Conservation (phyloP, 2,329 filamentous ascomycete genomes). For the Cryphonectria naterciae region DNA sequence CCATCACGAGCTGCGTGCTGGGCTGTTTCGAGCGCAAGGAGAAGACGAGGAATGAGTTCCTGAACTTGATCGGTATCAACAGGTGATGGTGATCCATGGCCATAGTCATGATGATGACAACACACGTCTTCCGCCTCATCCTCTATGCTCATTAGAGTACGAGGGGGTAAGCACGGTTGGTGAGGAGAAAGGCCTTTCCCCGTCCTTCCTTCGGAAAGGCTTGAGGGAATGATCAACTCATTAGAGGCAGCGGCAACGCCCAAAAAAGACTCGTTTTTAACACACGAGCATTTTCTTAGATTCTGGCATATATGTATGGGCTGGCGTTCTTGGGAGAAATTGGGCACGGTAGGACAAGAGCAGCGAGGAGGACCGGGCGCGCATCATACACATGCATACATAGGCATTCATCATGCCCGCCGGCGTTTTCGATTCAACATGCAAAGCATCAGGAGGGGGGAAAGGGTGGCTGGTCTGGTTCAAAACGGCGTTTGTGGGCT, state of each 20-base stretch:
- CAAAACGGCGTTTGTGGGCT: constrained; percentile 30
- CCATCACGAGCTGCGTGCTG: constrained; percentile 96
- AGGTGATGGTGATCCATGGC: constrained; percentile 20
- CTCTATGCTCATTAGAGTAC: not conserved
- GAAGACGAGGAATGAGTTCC: constrained; percentile 94
- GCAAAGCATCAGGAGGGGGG: constrained; percentile 1
- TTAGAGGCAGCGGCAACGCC: constrained; percentile 28
- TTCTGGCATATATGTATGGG: constrained; percentile 19
- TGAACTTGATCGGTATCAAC: constrained; percentile 76
- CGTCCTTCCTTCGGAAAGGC: no score
- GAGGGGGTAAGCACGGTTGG: not conserved
- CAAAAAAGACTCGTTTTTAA: constrained; percentile 11
- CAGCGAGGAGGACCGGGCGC: constrained; percentile 13
- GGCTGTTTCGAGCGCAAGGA: constrained; percentile 91
- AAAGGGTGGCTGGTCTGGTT: constrained; percentile 3
- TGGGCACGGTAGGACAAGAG: constrained; percentile 3
- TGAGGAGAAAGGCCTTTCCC: not conserved
- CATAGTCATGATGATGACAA: constrained; percentile 8
- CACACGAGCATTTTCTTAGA: constrained; percentile 20
- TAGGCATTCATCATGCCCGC: constrained; percentile 24
- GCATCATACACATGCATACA: not conserved
- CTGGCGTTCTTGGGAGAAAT: constrained; percentile 25
- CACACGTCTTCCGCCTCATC: not conserved
- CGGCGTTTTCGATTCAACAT: constrained; percentile 28
- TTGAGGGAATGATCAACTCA: constrained; percentile 28